These are phyloP conservation scores for Pichia sporocuriosa DNA, from an alignment of 805 yeast species.

Conservation along the genomic window DNA sequence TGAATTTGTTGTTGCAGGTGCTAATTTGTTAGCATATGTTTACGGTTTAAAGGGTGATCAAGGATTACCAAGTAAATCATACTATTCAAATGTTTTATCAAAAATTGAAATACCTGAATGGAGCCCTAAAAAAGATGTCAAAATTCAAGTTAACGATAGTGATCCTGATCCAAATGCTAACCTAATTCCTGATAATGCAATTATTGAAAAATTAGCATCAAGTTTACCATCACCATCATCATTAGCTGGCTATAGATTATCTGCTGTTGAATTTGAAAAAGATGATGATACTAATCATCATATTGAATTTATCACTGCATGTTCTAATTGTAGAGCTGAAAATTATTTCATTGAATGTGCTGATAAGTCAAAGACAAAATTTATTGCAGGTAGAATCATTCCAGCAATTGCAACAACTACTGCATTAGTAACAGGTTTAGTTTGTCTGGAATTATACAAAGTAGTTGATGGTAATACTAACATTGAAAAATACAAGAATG, in stretches of 20 bases:
- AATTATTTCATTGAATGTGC: conserved; percentile 86
- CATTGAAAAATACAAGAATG: conserved; percentile 85
- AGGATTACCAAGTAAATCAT: conserved; percentile 40
- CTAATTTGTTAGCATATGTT: conserved; percentile 83
- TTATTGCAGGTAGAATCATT: conserved; percentile 95
- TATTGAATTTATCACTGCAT: conserved; percentile 91
- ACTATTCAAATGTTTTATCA: conserved; percentile 49
- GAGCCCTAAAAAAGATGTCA: conserved; percentile 64
- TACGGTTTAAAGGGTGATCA: conserved; percentile 80
- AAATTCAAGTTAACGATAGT: conserved; percentile 76
- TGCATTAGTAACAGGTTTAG: conserved; percentile 94
- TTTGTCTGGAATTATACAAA: conserved; percentile 85
- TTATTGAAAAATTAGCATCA: conserved; percentile 61
- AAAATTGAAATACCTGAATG: conserved; percentile 53
- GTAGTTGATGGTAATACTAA: conserved; percentile 69
- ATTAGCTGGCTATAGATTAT: conserved; percentile 79
- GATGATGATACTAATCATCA: conserved; percentile 97
- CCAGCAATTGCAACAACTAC: conserved; percentile 99
- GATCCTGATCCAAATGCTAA: conserved; percentile 82
- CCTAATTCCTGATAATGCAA: conserved; percentile 48
- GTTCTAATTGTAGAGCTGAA: conserved; percentile 92
- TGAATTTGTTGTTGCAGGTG: conserved; percentile 80
- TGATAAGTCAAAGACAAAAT: conserved; percentile 84
- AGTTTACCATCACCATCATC: conserved; percentile 84
- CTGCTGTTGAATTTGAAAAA: conserved; percentile 93